Conservation (phyloP, 805 yeast species). For the Wickerhamiella hasegawae region DNA sequence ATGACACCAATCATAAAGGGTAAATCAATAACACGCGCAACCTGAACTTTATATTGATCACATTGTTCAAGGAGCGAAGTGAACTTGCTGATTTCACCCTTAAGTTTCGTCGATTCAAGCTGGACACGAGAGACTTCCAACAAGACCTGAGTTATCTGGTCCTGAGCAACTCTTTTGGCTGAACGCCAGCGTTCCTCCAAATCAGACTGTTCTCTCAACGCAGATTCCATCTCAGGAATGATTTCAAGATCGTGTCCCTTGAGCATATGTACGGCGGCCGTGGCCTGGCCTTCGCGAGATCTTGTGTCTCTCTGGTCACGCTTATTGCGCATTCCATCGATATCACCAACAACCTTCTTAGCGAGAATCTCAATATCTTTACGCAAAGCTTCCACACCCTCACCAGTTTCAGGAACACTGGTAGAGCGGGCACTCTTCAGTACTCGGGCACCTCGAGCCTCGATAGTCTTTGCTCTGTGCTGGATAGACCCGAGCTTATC, state of each 20-base stretch:
- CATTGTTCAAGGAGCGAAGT: conserved; percentile 13
- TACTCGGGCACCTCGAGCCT: neutral
- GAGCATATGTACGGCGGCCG: conserved; percentile 4
- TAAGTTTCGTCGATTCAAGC: conserved; percentile 14
- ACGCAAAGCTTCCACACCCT: neutral
- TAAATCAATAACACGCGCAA: conserved; percentile 22
- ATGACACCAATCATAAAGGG: conserved; percentile 25
- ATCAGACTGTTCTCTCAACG: conserved; percentile 11
- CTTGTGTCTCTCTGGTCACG: neutral
- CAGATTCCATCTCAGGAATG: conserved; percentile 14
- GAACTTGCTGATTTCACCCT: conserved; percentile 16
- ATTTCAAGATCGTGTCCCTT: conserved; percentile 18
- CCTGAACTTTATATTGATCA: conserved; percentile 18
- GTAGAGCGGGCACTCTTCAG: neutral
- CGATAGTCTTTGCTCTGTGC: neutral
- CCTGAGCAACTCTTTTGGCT: conserved; percentile 4
- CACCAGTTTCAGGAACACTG: neutral
- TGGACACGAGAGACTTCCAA: conserved; percentile 17
- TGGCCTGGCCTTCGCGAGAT: neutral
- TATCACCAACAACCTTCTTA: conserved; percentile 9
- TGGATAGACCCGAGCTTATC: conserved; percentile 4
- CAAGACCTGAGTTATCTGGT: conserved; percentile 6
- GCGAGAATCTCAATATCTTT: conserved; percentile 12
- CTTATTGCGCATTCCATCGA: neutral
- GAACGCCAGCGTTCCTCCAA: neutral